phyloP scores from a whole-genome alignment of 768 basidiomycete species.

The Kwoniella bestiolae region DNA sequence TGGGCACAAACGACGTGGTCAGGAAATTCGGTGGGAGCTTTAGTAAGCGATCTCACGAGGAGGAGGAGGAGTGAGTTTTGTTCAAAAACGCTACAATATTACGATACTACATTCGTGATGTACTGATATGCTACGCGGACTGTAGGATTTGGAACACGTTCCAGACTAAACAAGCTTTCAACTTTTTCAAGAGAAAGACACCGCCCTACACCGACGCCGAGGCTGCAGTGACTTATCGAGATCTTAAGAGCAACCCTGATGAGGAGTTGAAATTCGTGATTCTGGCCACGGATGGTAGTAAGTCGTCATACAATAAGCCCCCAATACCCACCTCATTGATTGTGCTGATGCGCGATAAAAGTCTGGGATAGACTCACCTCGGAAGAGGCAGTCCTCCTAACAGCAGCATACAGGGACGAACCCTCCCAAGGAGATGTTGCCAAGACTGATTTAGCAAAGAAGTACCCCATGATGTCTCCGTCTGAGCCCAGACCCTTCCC shows the following conservation, averaged over 20 bases:
- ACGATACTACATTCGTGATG: no score
- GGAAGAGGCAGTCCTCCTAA: slow-evolving; percentile 32
- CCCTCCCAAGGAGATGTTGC: neutral
- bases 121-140: no score
- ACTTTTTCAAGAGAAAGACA: neutral
- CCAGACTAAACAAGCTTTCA: slow-evolving; percentile 14
- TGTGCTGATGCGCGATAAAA: neutral
- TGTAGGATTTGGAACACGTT: slow-evolving; percentile 25
- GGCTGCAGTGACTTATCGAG: slow-evolving; percentile 29
- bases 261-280: slow-evolving; percentile 34
- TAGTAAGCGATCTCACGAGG: neutral
- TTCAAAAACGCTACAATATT: neutral
- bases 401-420: slow-evolving; percentile 22
- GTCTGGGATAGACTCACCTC: slow-evolving; percentile 40
- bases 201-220: slow-evolving; percentile 17
- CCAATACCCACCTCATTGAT: no score
- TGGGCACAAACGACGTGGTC: neutral
- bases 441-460: neutral
- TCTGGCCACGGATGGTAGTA: slow-evolving; percentile 37
- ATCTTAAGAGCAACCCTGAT: slow-evolving; percentile 9
- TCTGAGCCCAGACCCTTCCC: neutral
- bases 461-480: neutral
- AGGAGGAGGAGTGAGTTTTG: slow-evolving; percentile 1
- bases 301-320: no score
- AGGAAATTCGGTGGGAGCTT: slow-evolving; percentile 5